These are phyloP conservation scores for Seiridium cupressi DNA, from an alignment of 2,329 filamentous ascomycete species.

Conservation along the genomic window DNA sequence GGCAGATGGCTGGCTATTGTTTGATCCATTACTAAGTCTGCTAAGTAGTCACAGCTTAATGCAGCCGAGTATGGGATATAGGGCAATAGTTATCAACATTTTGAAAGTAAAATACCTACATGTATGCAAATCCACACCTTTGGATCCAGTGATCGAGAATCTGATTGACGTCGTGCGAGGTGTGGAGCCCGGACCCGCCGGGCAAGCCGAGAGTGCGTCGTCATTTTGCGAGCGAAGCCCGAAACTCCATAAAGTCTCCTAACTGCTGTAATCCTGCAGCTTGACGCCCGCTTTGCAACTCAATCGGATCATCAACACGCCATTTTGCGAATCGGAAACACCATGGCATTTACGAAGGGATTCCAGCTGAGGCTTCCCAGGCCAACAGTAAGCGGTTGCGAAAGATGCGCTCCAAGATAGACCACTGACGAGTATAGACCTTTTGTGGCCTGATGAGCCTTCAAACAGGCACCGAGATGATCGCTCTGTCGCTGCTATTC, in stretches of 20 bases:
- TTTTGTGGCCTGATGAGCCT: slow-evolving; percentile 86
- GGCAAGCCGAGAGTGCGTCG: slow-evolving; percentile 3
- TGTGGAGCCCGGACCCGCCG: slow-evolving; percentile 2
- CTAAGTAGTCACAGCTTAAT: too few relatives aligned
- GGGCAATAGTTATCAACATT: too few relatives aligned
- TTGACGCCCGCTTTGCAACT: not conserved
- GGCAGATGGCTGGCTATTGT: too few relatives aligned
- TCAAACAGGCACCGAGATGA: slow-evolving; percentile 81
- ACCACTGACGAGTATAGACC: slow-evolving; percentile 48
- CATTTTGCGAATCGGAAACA: not conserved
- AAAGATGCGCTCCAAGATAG: slow-evolving; percentile 9
- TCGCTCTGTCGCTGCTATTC: slow-evolving; percentile 78
- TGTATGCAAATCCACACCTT: not conserved
- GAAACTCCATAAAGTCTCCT: not conserved
- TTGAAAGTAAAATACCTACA: too few relatives aligned
- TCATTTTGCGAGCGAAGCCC: not conserved
- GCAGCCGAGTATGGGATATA: too few relatives aligned
- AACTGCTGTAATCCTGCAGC: not conserved
- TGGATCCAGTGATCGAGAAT: not conserved
- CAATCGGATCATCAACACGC: not conserved
- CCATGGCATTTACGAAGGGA: slow-evolving; percentile 2
- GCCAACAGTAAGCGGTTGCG: slow-evolving; percentile 9
- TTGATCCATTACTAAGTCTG: too few relatives aligned
- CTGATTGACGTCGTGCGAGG: slow-evolving; percentile 3
- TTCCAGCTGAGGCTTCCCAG: slow-evolving; percentile 11